phyloP scores from a whole-genome alignment of 768 basidiomycete species.

The Phlebiopsis gigantea region DNA sequence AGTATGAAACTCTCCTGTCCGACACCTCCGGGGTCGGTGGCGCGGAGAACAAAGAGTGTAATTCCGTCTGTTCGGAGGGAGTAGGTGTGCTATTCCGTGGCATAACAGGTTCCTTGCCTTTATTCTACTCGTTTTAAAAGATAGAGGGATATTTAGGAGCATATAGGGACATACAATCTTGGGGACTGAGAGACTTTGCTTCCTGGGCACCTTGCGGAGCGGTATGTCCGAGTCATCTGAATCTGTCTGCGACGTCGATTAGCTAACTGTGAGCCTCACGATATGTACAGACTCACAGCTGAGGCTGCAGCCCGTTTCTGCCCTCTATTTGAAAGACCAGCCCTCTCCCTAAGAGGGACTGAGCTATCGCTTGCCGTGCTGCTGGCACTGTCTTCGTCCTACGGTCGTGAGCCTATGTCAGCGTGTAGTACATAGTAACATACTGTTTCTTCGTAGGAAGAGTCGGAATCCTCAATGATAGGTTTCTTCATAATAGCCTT shows the following conservation, averaged over 20 bases:
- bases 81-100: constrained; percentile 9
- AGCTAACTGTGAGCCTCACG: not conserved
- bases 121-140: not conserved
- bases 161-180: not conserved
- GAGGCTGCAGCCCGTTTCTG: not conserved
- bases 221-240: constrained; percentile 1
- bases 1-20: not conserved
- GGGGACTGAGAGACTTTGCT: not conserved
- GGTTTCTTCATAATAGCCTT: not conserved
- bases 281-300: not conserved
- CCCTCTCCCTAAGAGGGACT: not conserved
- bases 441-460: not conserved
- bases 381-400: not conserved
- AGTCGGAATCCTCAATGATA: not conserved
- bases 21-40: constrained; percentile 14
- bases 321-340: not conserved
- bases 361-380: not conserved
- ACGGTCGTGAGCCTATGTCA: not conserved
- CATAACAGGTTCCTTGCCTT: not conserved
- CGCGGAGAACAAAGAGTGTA: constrained; percentile 20
- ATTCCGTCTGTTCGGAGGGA: not conserved
- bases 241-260: not conserved
- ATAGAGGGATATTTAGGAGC: not conserved
- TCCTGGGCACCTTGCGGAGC: not conserved
- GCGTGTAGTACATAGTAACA: not conserved